Conservation (phyloP, 225 moss, liverwort and hornwort genomes). For the Marchantia paleacea region DNA sequence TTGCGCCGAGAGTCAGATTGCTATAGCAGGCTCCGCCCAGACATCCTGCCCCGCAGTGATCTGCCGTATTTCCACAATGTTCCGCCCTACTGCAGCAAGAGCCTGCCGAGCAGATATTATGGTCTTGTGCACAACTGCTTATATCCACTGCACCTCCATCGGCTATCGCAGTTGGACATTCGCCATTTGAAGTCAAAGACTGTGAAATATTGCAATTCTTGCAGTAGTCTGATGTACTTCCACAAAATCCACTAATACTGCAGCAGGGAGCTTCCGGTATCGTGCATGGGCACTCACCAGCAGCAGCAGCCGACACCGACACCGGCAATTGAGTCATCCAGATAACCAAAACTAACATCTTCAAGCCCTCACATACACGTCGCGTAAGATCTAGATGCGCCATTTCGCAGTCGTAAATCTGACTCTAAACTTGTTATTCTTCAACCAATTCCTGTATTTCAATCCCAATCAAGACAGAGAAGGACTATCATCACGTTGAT, state of each 20-base stretch:
- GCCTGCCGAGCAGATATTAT: neutral
- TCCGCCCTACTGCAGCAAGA: neutral
- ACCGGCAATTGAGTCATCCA: too few relatives aligned
- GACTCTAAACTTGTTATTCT: too few relatives aligned
- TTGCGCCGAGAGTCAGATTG: neutral
- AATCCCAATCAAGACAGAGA: too few relatives aligned
- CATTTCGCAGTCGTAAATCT: too few relatives aligned
- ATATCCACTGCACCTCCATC: neutral
- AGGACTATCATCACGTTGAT: too few relatives aligned
- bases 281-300: neutral
- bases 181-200: neutral
- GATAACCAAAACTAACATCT: too few relatives aligned
- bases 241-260: neutral
- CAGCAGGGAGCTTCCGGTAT: neutral
- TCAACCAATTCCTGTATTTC: too few relatives aligned
- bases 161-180: neutral
- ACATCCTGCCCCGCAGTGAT: constrained; percentile 2
- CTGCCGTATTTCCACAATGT: neutral
- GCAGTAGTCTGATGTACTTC: neutral
- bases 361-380: too few relatives aligned
- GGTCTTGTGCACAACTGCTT: constrained; percentile 1
- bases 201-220: neutral
- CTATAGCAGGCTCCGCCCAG: neutral
- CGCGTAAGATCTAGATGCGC: too few relatives aligned
- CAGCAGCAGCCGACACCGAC: too few relatives aligned